Conservation (phyloP, 75 land plant genomes). For the Picea glauca region DNA sequence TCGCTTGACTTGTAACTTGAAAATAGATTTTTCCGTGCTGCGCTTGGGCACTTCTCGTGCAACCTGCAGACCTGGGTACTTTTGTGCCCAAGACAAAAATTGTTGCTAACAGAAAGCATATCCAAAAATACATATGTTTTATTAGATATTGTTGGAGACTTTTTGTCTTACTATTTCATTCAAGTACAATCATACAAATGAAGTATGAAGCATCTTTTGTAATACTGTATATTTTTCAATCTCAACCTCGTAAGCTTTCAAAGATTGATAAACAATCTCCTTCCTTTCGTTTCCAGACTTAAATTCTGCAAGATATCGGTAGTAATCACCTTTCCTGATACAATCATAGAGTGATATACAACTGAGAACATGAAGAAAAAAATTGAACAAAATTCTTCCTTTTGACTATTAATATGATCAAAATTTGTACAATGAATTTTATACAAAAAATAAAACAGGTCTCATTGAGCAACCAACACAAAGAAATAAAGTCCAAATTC, state of each 20-base stretch:
- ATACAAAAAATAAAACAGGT: not conserved
- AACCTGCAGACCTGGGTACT: too few relatives aligned
- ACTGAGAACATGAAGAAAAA: too few relatives aligned
- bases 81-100: too few relatives aligned
- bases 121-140: not conserved
- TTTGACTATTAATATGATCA: too few relatives aligned
- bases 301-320: constrained; percentile 77
- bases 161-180: not conserved
- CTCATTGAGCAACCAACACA: not conserved
- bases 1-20: too few relatives aligned
- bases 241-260: constrained; percentile 79
- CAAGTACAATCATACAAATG: not conserved
- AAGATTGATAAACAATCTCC: constrained; percentile 77
- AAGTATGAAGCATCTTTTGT: not conserved
- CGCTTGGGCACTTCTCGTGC: too few relatives aligned
- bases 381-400: too few relatives aligned
- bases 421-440: too few relatives aligned
- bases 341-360: constrained; percentile 5
- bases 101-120: not conserved
- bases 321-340: constrained; percentile 90
- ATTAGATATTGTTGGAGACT: not conserved
- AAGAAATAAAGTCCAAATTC: too few relatives aligned
- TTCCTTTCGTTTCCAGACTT: constrained; percentile 72
- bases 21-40: too few relatives aligned
- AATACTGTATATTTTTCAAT: constrained; percentile 9